Percentiles rank a stretch among this genome's conserved stretches.
These are phyloP conservation scores for Dipteronia sinensis DNA, from an alignment of 345 rosid genomes.

Conservation along the genomic window DNA sequence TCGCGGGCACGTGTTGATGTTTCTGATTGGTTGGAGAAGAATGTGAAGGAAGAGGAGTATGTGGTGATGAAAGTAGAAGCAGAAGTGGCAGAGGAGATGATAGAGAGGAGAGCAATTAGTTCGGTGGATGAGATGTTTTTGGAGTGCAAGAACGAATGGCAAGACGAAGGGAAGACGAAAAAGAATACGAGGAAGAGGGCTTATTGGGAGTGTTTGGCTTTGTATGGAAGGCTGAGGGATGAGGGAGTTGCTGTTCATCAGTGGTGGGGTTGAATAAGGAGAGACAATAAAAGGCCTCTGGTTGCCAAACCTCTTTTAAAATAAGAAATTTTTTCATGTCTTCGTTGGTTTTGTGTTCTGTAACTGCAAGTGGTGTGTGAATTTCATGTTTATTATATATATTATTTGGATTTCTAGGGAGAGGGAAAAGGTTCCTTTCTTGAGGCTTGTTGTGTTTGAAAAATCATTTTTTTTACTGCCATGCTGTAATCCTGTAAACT, in stretches of 20 bases:
- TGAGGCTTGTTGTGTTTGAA: not conserved
- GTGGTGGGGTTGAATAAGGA: constrained; percentile 64
- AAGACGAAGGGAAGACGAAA: constrained; percentile 5
- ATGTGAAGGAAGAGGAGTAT: constrained; percentile 65
- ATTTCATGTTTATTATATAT: not conserved
- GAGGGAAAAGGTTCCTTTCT: not conserved
- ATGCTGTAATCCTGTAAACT: not conserved
- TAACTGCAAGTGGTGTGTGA: not conserved
- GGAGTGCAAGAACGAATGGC: constrained; percentile 68
- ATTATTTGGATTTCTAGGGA: not conserved
- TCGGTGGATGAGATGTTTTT: constrained; percentile 82
- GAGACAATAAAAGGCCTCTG: not conserved
- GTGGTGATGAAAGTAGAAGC: constrained; percentile 88
- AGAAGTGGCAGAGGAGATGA: constrained; percentile 71
- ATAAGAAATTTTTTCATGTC: not conserved
- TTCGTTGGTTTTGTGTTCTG: not conserved
- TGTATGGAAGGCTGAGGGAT: constrained; percentile 71
- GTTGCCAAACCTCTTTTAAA: not conserved
- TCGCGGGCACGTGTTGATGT: constrained; percentile 37
- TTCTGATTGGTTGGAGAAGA: constrained; percentile 66
- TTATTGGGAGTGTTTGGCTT: constrained; percentile 83
- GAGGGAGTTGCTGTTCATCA: constrained; percentile 83
- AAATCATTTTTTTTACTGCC: not conserved
- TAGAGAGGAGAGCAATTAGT: constrained; percentile 54
- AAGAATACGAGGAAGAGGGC: constrained; percentile 52